Percentiles rank a stretch among this genome's conserved stretches.
Evolutionary conservation across 1,284 basidiomycete genomes (phyloP).

Genomic region (Microbotryomycetes sp.): DNA sequence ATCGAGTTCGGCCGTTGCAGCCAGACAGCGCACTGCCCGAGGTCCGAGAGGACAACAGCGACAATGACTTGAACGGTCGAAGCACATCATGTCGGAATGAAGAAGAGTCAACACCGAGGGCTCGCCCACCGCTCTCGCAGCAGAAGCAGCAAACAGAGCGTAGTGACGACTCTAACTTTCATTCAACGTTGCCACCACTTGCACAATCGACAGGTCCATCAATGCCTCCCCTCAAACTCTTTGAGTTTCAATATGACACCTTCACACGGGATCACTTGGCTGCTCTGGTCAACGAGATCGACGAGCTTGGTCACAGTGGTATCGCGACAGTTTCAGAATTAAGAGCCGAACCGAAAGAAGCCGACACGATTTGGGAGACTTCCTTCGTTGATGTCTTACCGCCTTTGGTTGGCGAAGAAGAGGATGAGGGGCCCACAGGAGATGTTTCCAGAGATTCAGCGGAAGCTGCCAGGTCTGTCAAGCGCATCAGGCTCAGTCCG

Average conservation of each 20-base stretch:
- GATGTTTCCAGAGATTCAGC: slow-evolving; percentile 52
- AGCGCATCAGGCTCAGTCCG: slow-evolving; percentile 65
- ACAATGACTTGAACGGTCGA: no score
- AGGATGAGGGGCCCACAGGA: not conserved
- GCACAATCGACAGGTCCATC: not conserved
- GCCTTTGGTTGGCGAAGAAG: not conserved
- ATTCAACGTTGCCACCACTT: not conserved
- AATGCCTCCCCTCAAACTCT: slow-evolving; percentile 55
- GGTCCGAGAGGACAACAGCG: no score
- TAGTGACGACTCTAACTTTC: not conserved
- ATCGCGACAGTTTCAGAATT: not conserved
- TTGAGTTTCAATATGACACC: slow-evolving; percentile 88
- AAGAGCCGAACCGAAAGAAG: not conserved
- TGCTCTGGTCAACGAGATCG: slow-evolving; percentile 68
- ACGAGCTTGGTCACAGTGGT: slow-evolving; percentile 12
- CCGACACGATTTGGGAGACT: slow-evolving; percentile 1
- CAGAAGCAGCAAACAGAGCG: not conserved
- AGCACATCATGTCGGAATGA: not conserved
- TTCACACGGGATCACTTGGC: slow-evolving; percentile 86
- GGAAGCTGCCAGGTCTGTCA: slow-evolving; percentile 59
- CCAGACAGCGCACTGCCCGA: no score
- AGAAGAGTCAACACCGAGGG: slow-evolving; percentile 2
- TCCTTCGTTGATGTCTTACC: slow-evolving; percentile 2
- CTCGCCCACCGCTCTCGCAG: not conserved
- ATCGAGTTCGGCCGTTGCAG: no score